A percentile compares a stretch with the other conserved stretches of the same genome.
phyloP scores from a whole-genome alignment of 2,329 filamentous ascomycete genomes.

The Trichoderma sp. region DNA sequence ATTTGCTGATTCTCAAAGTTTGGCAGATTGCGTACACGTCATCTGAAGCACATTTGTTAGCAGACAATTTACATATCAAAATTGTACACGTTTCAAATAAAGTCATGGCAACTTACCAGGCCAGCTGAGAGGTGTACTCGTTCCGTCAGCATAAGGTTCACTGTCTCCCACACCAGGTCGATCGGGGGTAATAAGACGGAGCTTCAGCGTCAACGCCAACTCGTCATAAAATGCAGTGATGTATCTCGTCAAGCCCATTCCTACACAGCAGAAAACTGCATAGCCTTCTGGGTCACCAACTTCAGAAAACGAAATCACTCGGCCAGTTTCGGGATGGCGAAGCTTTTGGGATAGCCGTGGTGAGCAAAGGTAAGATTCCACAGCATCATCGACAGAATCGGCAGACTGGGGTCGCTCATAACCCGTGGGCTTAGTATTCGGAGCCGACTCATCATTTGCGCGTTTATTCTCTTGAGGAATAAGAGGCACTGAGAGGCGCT shows the following conservation, averaged over 20 bases:
- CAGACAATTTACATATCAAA: background rate
- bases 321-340: conserved; percentile 78
- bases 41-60: conserved; percentile 42
- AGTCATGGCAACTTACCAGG: conserved; percentile 63
- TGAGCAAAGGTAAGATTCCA: conserved; percentile 80
- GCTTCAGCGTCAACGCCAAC: conserved; percentile 80
- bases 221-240: conserved; percentile 98
- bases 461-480: conserved; percentile 40
- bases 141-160: conserved; percentile 77
- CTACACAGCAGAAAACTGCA: conserved; percentile 93
- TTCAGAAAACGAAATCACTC: conserved; percentile 92
- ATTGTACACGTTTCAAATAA: background rate
- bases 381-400: conserved; percentile 86
- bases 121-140: conserved; percentile 88
- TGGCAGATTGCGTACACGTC: conserved; percentile 96
- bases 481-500: conserved; percentile 56
- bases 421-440: conserved; percentile 44
- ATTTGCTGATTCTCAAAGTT: conserved; percentile 87
- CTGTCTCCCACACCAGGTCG: conserved; percentile 92
- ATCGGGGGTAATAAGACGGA: conserved; percentile 91
- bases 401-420: conserved; percentile 76
- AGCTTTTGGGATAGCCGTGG: conserved; percentile 87
- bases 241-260: conserved; percentile 95
- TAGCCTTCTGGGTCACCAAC: conserved; percentile 90
- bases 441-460: conserved; percentile 33